phyloP scores from a whole-genome alignment of 306 rosid genomes.

The Heteromeles arbutifolia region DNA sequence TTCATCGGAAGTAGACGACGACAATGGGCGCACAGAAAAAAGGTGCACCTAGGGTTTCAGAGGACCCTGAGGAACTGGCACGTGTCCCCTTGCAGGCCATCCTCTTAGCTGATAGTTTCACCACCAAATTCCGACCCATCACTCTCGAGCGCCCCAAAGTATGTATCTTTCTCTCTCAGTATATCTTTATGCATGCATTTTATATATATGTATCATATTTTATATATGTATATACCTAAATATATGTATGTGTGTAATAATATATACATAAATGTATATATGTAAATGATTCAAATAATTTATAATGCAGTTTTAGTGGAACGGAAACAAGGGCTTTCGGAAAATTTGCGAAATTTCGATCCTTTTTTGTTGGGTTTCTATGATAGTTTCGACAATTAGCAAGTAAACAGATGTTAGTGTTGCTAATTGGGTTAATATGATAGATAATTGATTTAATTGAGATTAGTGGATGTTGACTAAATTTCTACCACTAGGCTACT shows the following conservation, averaged over 20 bases:
- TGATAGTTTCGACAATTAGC: neutral
- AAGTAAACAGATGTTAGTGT: neutral
- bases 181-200: neutral
- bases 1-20: constrained; percentile 1
- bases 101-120: constrained; percentile 84
- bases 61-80: constrained; percentile 71
- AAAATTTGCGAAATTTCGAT: neutral
- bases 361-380: neutral
- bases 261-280: neutral
- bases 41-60: constrained; percentile 59
- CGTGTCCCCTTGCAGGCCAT: constrained; percentile 82
- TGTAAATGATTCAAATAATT: neutral
- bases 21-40: constrained; percentile 76
- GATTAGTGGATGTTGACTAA: neutral
- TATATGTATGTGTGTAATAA: neutral
- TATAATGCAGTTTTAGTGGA: neutral
- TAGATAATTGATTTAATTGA: neutral
- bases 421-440: neutral
- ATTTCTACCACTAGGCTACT: neutral
- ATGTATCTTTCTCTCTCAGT: neutral
- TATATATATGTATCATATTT: too few relatives aligned
- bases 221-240: neutral
- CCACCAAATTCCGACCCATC: constrained; percentile 90
- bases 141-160: constrained; percentile 98
- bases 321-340: neutral